Evolutionary conservation across 1,284 basidiomycete genomes (phyloP).

Genomic region (Microbotryomycetes sp.): DNA sequence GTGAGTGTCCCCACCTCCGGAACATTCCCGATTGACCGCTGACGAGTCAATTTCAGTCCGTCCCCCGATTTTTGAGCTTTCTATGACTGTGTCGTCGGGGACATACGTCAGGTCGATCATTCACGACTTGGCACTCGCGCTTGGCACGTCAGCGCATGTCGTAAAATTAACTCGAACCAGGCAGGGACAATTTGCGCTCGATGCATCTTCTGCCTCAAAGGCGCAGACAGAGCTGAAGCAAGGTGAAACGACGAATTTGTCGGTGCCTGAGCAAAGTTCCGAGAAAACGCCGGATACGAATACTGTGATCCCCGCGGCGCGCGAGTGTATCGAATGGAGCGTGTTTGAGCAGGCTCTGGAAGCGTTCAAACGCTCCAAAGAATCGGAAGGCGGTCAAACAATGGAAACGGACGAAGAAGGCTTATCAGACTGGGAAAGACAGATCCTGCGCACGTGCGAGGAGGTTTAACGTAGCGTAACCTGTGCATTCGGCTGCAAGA

Average conservation of each 20-base stretch:
- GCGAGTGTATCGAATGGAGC: slow-evolving; percentile 34
- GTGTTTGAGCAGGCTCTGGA: slow-evolving; percentile 31
- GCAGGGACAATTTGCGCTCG: slow-evolving; percentile 69
- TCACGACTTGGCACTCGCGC: slow-evolving; percentile 74
- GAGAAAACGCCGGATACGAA: not conserved
- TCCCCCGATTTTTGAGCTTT: slow-evolving; percentile 75
- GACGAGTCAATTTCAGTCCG: not conserved
- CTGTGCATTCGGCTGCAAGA: too few relatives aligned
- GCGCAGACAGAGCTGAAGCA: not conserved
- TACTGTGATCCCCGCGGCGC: not conserved
- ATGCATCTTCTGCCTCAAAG: slow-evolving; percentile 19
- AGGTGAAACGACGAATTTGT: not conserved
- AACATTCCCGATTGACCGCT: not conserved
- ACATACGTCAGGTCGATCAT: slow-evolving; percentile 90
- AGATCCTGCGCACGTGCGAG: slow-evolving; percentile 50
- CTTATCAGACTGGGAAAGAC: slow-evolving; percentile 62
- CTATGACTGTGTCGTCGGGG: slow-evolving; percentile 88
- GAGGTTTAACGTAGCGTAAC: too few relatives aligned
- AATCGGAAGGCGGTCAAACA: slow-evolving; percentile 2
- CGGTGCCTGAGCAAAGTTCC: not conserved
- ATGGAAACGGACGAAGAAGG: slow-evolving; percentile 33
- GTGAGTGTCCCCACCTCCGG: not conserved
- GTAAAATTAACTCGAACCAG: slow-evolving; percentile 76
- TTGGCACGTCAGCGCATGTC: slow-evolving; percentile 83
- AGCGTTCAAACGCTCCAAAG: slow-evolving; percentile 16